A percentile compares a stretch with the other conserved stretches of the same genome.
Evolutionary conservation across 495 filamentous ascomycete species (phyloP).

Genomic region (Lophiotrema nucula): DNA sequence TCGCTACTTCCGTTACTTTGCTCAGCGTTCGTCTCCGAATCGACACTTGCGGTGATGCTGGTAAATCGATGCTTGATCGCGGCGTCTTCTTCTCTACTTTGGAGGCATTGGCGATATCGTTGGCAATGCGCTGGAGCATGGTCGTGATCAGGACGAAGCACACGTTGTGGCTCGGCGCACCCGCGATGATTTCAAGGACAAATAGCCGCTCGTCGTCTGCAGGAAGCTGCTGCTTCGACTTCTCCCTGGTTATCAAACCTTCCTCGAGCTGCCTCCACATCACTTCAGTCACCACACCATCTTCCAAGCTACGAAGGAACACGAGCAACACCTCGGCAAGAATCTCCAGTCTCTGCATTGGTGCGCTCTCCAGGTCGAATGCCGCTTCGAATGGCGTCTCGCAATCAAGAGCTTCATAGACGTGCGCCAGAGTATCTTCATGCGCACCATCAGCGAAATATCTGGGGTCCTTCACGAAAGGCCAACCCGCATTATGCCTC

Average conservation of each 20-base stretch:
- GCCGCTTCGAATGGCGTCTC: constrained; percentile 56
- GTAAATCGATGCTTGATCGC: constrained; percentile 30
- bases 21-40: constrained; percentile 32
- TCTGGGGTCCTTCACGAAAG: constrained; percentile 64
- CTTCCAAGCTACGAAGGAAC: constrained; percentile 69
- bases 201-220: constrained; percentile 65
- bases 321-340: constrained; percentile 64
- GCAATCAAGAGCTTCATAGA: constrained; percentile 69
- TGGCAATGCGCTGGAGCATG: constrained; percentile 55
- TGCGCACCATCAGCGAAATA: constrained; percentile 40
- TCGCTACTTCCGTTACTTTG: constrained; percentile 34
- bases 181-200: constrained; percentile 70
- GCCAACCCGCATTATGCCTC: constrained; percentile 67
- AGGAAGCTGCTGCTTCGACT: constrained; percentile 44
- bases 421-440: constrained; percentile 21
- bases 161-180: constrained; percentile 73
- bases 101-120: constrained; percentile 31
- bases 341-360: constrained; percentile 66
- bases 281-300: constrained; percentile 66
- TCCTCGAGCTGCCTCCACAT: constrained; percentile 73
- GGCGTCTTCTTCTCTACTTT: constrained; percentile 24
- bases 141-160: constrained; percentile 82
- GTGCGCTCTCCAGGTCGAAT: constrained; percentile 58
- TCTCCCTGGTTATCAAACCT: constrained; percentile 54
- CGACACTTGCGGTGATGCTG: constrained; percentile 25